A percentile compares a stretch with the other conserved stretches of the same genome.
phyloP scores from a whole-genome alignment of 495 filamentous ascomycete species.

The Hypomontagnella submonticulosa region DNA sequence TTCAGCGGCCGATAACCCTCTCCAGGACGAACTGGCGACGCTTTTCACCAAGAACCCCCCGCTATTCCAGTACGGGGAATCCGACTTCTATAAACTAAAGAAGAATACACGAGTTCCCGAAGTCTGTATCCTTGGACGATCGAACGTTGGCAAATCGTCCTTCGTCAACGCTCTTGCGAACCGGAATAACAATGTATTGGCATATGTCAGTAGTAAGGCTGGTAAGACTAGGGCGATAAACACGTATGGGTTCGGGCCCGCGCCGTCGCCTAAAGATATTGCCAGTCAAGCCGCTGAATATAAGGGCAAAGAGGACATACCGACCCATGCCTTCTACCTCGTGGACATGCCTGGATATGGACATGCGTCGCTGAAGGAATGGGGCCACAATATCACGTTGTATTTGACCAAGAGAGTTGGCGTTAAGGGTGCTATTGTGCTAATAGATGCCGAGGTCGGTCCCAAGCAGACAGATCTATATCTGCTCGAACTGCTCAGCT shows the following conservation, averaged over 20 bases:
- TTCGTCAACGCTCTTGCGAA: slow-evolving; percentile 85
- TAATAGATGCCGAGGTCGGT: slow-evolving; percentile 85
- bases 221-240: slow-evolving; percentile 87
- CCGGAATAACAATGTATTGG: slow-evolving; percentile 53
- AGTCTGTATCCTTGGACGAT: slow-evolving; percentile 73
- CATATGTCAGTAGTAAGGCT: slow-evolving; percentile 75
- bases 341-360: slow-evolving; percentile 98
- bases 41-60: slow-evolving; percentile 74
- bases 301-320: slow-evolving; percentile 61
- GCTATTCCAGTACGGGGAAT: slow-evolving; percentile 74
- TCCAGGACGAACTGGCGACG: slow-evolving; percentile 56
- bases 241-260: slow-evolving; percentile 77
- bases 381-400: slow-evolving; percentile 88
- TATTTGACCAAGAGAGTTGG: slow-evolving; percentile 78
- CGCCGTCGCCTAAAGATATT: slow-evolving; percentile 34
- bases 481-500: slow-evolving; percentile 71
- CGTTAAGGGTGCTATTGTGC: slow-evolving; percentile 82
- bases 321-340: slow-evolving; percentile 69
- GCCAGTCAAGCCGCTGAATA: slow-evolving; percentile 19
- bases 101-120: slow-evolving; percentile 67
- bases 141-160: slow-evolving; percentile 92
- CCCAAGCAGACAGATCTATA: slow-evolving; percentile 76
- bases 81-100: slow-evolving; percentile 75
- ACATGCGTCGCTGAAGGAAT: slow-evolving; percentile 74
- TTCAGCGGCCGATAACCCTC: slow-evolving; percentile 5